Base-by-base conservation (phyloP, 176 grass and related monocot species). In the Paspalum notatum region DNA sequence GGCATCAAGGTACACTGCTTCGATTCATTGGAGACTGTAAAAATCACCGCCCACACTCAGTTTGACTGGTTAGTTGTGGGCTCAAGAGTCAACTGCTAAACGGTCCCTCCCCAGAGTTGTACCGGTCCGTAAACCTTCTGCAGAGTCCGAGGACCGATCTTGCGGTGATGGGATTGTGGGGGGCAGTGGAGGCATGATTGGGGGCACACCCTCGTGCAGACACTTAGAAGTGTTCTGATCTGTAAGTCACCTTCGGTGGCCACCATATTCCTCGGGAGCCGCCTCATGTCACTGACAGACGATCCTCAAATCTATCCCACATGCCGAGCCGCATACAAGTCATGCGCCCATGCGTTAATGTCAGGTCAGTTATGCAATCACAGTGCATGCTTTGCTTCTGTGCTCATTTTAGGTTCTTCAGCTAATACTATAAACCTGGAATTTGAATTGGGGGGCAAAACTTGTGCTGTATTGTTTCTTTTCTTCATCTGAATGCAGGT, bases 101-200 rank as follows among this genome's bases (percentile, higher is more conserved):
- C 60, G 24, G 16, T 52, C 54, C 13, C 17, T 40, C 62, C 22
- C 11, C 6, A n/a, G 46, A 32, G 32, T 32, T 32, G 32, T 21
- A 7, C 61, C 60, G 47, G 62, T 84, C 13, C 27, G 22, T 62
- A 64, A 21, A 13, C 55, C 46, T 26, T 51, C 5, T 85, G 65
- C 48, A 20, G 3, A 81, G 48, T 89, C 48, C 80, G 72, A 44
- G 37, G 26, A 49, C 3, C 7, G 39, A 82, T 41, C 5, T 56
- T 39, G 25, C 47, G 46, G 87, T 88, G 26, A 81, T 92, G 93
- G 90, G 85, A 76, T 64, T 95, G 64, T 95, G 0, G 9, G 8
- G 8, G 44, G 32, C 32, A 10, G 90, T 90, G 87, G 87, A 76
- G 91, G 94, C 40, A 87, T 97, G 87, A 86, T 97, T 16, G 69